Evolutionary conservation across 1,284 basidiomycete genomes (phyloP).

Genomic region (Gymnopus androsaceus): DNA sequence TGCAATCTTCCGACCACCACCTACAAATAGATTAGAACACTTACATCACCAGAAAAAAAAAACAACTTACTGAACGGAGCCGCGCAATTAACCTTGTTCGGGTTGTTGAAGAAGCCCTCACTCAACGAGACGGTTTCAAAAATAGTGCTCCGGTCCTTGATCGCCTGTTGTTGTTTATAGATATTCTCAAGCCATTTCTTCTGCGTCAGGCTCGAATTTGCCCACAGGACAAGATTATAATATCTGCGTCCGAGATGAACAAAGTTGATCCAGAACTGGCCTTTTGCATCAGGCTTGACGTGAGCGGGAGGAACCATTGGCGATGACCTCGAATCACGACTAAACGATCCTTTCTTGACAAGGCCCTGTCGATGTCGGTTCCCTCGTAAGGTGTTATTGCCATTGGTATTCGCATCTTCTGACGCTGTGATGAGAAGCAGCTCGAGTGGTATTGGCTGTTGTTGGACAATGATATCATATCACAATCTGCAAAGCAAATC

Average conservation of each 20-base stretch:
- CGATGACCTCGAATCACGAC: constrained; percentile 37
- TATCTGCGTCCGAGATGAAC: constrained; percentile 92
- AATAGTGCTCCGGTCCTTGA: constrained; percentile 83
- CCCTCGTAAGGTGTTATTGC: constrained; percentile 18
- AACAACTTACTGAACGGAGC: constrained; percentile 84
- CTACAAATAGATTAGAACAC: constrained; percentile 41
- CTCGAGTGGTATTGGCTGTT: constrained; percentile 93
- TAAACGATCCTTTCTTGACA: constrained; percentile 55
- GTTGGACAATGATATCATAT: constrained; percentile 16
- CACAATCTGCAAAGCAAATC: neutral
- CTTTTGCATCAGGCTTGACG: constrained; percentile 61
- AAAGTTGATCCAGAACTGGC: constrained; percentile 91
- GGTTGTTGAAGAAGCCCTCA: constrained; percentile 85
- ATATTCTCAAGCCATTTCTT: constrained; percentile 96
- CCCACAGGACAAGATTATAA: constrained; percentile 93
- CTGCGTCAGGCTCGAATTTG: constrained; percentile 82
- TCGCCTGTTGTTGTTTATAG: constrained; percentile 82
- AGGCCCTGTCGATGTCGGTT: constrained; percentile 39
- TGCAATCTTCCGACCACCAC: constrained; percentile 84
- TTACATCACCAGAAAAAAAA: neutral
- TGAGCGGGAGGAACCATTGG: constrained; percentile 41
- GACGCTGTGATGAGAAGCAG: constrained; percentile 84
- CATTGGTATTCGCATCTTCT: constrained; percentile 56
- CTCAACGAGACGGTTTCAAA: constrained; percentile 88
- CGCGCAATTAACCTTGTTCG: constrained; percentile 89